Evolutionary conservation across 352 stramenopile species (phyloP).

Genomic region (Pythium sukuiense): DNA sequence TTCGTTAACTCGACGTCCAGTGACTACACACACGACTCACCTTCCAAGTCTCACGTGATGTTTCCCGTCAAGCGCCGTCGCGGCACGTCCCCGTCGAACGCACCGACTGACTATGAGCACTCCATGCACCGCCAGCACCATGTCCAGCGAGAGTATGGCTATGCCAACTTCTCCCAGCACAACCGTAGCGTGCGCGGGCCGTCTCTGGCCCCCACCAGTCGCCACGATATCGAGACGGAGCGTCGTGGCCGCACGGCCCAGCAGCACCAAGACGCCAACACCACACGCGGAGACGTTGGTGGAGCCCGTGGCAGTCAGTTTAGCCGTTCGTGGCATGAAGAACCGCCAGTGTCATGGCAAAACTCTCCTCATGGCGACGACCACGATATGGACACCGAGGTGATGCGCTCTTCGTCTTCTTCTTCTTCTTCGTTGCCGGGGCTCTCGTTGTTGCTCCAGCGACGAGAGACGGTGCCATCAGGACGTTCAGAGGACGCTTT

Average conservation of each 20-base stretch:
- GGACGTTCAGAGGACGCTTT: background rate
- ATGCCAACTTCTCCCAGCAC: background rate
- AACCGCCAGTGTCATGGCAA: background rate
- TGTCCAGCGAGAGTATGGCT: background rate
- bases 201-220: background rate
- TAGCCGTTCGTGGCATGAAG: background rate
- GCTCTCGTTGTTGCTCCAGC: background rate
- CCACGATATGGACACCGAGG: background rate
- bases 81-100: background rate
- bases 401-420: background rate
- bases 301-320: background rate
- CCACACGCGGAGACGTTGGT: background rate
- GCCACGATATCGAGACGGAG: background rate
- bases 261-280: background rate
- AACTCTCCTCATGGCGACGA: background rate
- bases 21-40: background rate
- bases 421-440: background rate
- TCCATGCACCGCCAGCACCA: background rate
- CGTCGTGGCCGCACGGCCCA: background rate
- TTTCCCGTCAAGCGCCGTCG: background rate
- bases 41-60: conserved; percentile 1
- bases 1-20: background rate
- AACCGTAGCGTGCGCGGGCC: background rate
- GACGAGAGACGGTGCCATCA: background rate
- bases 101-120: background rate